These are phyloP conservation scores for Limonium bicolor DNA, from an alignment of 148 eudicot genomes.

Conservation along the genomic window DNA sequence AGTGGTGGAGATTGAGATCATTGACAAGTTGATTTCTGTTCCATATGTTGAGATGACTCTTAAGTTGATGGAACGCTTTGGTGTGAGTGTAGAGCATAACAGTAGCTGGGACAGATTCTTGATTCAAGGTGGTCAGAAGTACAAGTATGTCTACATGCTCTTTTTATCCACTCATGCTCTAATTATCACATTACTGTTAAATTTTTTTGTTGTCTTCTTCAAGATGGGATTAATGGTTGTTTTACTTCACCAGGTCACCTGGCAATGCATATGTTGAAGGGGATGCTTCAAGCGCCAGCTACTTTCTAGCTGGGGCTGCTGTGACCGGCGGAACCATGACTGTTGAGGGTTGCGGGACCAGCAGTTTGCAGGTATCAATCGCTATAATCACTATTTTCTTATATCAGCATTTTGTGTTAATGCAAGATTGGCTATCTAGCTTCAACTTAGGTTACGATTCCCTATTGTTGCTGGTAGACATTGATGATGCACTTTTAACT, in stretches of 20 bases:
- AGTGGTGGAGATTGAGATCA: constrained; percentile 83
- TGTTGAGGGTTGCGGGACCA: constrained; percentile 97
- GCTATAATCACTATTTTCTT: too few species aligned
- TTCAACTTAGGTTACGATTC: too few species aligned
- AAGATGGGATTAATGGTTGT: too few species aligned
- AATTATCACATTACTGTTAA: background rate
- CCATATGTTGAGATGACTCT: constrained; percentile 99
- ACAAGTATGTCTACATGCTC: constrained; percentile 59
- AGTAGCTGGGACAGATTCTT: constrained; percentile 69
- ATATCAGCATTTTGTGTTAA: too few species aligned
- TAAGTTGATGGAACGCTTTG: constrained; percentile 90
- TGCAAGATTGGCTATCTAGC: too few species aligned
- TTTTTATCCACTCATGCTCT: background rate
- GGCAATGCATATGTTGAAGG: constrained; percentile 96
- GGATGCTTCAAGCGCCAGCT: constrained; percentile 98
- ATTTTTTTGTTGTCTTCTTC: background rate
- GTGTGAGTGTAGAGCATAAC: constrained; percentile 66
- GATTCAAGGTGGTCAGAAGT: constrained; percentile 80
- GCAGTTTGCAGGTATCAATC: constrained; percentile 67
- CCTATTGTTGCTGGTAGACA: too few species aligned
- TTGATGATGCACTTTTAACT: too few species aligned
- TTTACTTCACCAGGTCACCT: constrained; percentile 48
- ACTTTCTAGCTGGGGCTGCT: constrained; percentile 95
- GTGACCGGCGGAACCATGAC: constrained; percentile 93
- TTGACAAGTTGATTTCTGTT: constrained; percentile 85